Evolutionary conservation across 768 basidiomycete genomes (phyloP).

Genomic region (Chlorophyllum brunneum): DNA sequence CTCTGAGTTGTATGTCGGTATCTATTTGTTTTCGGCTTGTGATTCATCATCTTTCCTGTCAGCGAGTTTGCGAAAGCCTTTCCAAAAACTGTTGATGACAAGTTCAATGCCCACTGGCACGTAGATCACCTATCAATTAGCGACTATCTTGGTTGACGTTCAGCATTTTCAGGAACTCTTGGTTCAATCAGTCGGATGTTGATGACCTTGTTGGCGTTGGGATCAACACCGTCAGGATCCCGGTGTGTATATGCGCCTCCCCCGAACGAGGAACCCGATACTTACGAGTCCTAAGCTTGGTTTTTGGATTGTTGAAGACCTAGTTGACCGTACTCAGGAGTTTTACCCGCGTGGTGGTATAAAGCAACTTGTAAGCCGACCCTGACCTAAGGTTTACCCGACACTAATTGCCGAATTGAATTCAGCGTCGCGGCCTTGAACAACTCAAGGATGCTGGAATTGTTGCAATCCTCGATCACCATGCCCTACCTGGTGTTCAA

Average conservation of each 20-base stretch:
- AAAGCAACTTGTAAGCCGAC: slow-evolving; percentile 49
- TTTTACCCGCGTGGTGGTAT: slow-evolving; percentile 71
- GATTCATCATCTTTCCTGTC: background rate
- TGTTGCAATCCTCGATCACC: slow-evolving; percentile 60
- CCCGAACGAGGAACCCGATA: background rate
- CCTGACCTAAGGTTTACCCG: too few relatives aligned
- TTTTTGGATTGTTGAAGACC: slow-evolving; percentile 75
- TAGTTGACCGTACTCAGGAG: slow-evolving; percentile 61
- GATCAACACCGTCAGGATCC: slow-evolving; percentile 76
- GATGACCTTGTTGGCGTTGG: slow-evolving; percentile 45
- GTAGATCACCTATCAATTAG: background rate
- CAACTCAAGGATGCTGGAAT: slow-evolving; percentile 64
- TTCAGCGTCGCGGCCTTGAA: slow-evolving; percentile 57
- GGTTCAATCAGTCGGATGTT: slow-evolving; percentile 69
- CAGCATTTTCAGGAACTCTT: slow-evolving; percentile 44
- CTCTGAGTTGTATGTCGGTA: slow-evolving; percentile 55
- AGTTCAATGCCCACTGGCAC: slow-evolving; percentile 64
- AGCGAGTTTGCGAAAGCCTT: slow-evolving; percentile 61
- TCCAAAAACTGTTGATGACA: slow-evolving; percentile 52
- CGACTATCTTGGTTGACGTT: background rate
- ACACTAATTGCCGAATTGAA: background rate
- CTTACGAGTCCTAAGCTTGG: slow-evolving; percentile 49
- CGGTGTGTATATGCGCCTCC: slow-evolving; percentile 38
- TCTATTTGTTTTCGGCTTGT: background rate
- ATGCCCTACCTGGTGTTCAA: slow-evolving; percentile 70